Percentiles rank a stretch among this genome's conserved stretches.
These are phyloP conservation scores for Sporobolomyces pararoseus DNA, from an alignment of 768 basidiomycete genomes.

Conservation along the genomic window DNA sequence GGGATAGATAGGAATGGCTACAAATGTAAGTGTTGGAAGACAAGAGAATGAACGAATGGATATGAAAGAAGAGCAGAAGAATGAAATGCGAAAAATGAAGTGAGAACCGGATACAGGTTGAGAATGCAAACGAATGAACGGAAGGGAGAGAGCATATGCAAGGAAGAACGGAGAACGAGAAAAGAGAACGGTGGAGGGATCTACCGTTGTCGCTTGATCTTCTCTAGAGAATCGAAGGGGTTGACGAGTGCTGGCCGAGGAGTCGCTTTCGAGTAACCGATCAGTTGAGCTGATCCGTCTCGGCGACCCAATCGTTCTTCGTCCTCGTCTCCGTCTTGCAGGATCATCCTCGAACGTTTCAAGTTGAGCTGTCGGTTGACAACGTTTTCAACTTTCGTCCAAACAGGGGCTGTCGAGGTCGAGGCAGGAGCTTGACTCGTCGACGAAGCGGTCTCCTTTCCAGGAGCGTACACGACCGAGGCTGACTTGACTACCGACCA, in stretches of 20 bases:
- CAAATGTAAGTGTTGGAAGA: not conserved
- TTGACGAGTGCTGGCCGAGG: constrained; percentile 10
- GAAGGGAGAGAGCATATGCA: not conserved
- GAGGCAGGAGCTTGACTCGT: not conserved
- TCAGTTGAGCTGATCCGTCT: not conserved
- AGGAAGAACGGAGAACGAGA: constrained; percentile 4
- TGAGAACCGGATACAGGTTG: not conserved
- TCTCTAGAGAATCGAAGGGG: constrained; percentile 19
- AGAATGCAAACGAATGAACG: not conserved
- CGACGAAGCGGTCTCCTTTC: constrained; percentile 6
- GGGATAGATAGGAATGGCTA: not conserved
- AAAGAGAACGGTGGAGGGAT: not conserved
- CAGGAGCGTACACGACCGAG: constrained; percentile 5
- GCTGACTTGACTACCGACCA: too few species aligned
- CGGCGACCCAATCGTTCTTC: not conserved
- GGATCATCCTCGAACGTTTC: constrained; percentile 10
- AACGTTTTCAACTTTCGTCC: constrained; percentile 9
- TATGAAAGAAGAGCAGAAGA: too few species aligned
- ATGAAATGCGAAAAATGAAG: not conserved
- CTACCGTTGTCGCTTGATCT: constrained; percentile 4
- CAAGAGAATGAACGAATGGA: not conserved
- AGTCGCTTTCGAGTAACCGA: constrained; percentile 16
- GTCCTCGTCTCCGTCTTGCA: constrained; percentile 25
- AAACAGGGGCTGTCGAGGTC: not conserved
- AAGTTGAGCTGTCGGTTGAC: not conserved